Percentiles rank a stretch among this genome's conserved stretches.
Conservation (phyloP, 768 basidiomycete species). For the Podaxis sp. region DNA sequence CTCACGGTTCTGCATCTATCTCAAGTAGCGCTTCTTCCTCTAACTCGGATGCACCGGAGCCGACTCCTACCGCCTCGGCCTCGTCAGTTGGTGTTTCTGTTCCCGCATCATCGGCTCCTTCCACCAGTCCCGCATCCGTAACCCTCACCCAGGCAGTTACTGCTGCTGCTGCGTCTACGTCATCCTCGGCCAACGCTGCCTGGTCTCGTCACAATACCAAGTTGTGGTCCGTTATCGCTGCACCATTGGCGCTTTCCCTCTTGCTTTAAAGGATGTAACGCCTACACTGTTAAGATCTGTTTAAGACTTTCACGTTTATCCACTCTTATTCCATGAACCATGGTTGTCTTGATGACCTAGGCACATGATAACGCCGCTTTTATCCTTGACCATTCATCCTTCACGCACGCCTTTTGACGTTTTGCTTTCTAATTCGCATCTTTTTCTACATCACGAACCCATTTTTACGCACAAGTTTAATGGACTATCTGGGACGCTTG, state of each 20-base stretch:
- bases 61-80: not conserved
- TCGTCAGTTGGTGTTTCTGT: not conserved
- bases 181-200: slow-evolving; percentile 1
- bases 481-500: slow-evolving; percentile 2
- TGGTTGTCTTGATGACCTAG: not conserved
- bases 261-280: slow-evolving; percentile 3
- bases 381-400: not conserved
- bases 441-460: slow-evolving; percentile 7
- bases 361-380: not conserved
- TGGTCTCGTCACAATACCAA: slow-evolving; percentile 3
- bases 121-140: not conserved
- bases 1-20: slow-evolving; percentile 22
- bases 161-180: not conserved
- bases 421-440: slow-evolving; percentile 10
- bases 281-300: not conserved
- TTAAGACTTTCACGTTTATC: not conserved
- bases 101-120: not conserved
- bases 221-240: slow-evolving; percentile 9
- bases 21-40: not conserved
- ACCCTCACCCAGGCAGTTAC: not conserved
- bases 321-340: not conserved
- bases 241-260: not conserved
- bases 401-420: not conserved
- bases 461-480: slow-evolving; percentile 5
- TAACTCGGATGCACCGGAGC: not conserved